phyloP scores from a whole-genome alignment of 2,329 filamentous ascomycete species.

The Pleurostoma richardsiae region DNA sequence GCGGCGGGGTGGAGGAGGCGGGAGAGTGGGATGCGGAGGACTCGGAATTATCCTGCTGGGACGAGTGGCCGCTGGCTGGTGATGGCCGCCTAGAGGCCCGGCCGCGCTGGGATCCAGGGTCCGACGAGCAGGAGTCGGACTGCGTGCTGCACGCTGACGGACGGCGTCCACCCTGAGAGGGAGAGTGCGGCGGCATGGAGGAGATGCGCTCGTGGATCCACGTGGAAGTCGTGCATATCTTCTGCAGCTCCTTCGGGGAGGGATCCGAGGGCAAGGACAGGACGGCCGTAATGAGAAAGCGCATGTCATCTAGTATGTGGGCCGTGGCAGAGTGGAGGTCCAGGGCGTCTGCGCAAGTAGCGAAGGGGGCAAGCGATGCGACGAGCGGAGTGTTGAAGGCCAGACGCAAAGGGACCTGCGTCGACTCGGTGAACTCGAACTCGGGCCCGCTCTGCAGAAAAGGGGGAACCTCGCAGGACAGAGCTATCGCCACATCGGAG shows the following conservation, averaged over 20 bases:
- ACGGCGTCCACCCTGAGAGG: neutral
- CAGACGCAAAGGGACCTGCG: slow-evolving; percentile 32
- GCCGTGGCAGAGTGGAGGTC: slow-evolving; percentile 41
- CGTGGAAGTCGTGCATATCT: slow-evolving; percentile 29
- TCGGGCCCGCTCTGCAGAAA: slow-evolving; percentile 31
- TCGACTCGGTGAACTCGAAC: slow-evolving; percentile 34
- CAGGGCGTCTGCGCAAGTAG: slow-evolving; percentile 31
- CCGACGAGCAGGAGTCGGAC: neutral
- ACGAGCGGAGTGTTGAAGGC: slow-evolving; percentile 44
- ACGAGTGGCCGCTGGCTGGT: neutral
- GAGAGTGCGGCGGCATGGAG: slow-evolving; percentile 14
- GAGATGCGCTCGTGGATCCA: slow-evolving; percentile 34
- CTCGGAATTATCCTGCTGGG: neutral
- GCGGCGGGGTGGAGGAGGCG: slow-evolving; percentile 7
- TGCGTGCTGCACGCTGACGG: neutral
- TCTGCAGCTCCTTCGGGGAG: slow-evolving; percentile 27
- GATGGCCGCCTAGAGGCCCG: neutral
- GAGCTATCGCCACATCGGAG: slow-evolving; percentile 40
- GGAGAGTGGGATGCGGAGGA: neutral
- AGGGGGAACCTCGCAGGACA: slow-evolving; percentile 39
- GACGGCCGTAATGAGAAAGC: slow-evolving; percentile 38
- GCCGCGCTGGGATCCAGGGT: neutral
- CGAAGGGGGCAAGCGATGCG: slow-evolving; percentile 34
- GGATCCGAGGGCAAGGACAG: slow-evolving; percentile 29
- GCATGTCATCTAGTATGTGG: slow-evolving; percentile 45